Base-by-base conservation (phyloP, 768 basidiomycete species). In the Pleurotus tuoliensis region DNA sequence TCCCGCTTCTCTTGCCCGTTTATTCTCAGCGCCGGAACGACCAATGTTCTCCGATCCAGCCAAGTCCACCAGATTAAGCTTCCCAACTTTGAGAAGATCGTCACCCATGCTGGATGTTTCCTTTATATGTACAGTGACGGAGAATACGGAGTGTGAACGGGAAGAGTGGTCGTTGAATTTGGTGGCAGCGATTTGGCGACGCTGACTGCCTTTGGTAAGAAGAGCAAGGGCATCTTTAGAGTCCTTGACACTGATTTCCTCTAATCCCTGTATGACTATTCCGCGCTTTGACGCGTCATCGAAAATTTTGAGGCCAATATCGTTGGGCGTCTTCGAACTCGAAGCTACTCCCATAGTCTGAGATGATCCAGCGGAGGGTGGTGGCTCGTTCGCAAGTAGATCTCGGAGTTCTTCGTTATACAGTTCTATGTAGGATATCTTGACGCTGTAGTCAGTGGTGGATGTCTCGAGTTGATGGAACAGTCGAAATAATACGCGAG, bases 351-450 rank as follows among this genome's bases (percentile, higher is more conserved):
- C 87, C 92, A 92, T 93, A 0, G 92, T 90, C 60, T 94, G 91
- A 8, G 74, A 76, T 53, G 77, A 80, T 30, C 86, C 86, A 3
- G 75, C 73, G 3, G 90, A 90, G 2, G 86, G 79, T 1, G 84
- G 67, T 47, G 94, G 79, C n/a, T 96, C 94, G 50, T 74, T 76
- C 9, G 91, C 82, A 27, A 98, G 82, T 24, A 99, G 82, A 69
- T 99, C 97, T 20, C 97, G 89, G 5, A 99, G 82, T 67, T 98
- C 97, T 74, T 99, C 97, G 67, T 99, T 99, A 72, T 98, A 99
- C 18, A 99, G 79, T 68, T 99, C 97, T 53, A 99, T 79, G 69
- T 87, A 98, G 0, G 94, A 96, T 54, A 96, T 82, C 66, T 92
- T 94, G 67, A 99, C 94, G 64, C 91, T 89, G 67, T 86, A 98